Base-by-base conservation (phyloP, 805 yeast genomes). In the Zygoascus tannicola region DNA sequence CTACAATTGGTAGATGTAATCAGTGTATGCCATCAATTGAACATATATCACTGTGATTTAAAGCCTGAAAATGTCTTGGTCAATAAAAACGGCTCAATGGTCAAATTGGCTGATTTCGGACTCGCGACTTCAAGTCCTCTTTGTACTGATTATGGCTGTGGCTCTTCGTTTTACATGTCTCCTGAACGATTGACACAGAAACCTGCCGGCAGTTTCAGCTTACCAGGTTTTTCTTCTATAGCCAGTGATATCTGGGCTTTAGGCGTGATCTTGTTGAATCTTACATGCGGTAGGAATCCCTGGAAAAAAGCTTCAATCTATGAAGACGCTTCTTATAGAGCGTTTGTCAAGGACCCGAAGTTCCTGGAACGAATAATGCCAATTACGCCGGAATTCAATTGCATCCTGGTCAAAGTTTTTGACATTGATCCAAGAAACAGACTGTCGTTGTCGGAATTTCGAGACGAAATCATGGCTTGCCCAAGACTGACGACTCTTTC, bases 141-240 rank as follows among this genome's bases (percentile, higher is more conserved):
- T 33, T 76, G 80, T 49, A 75, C 81, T 49, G 81, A 82, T 54
- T 76, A 79, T 18, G 86, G 94, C 51, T 75, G 94, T 45, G 97
- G 96, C 1, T 81, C 90, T 5, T 74, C 84, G 20, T 88, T 85
- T 62, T 87, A 87, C 65, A 87, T 88, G 96, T 83, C 95, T 0
- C 96, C 96, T 5, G 96, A 87, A 60, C 44, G 60, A 8, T 48
- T 66, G 55, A 46, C 46, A 3, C 16, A 22, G 18, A 28, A 14
- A 56, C 40, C n/a, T 33, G 62, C 66, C 40, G 68, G 66, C 10
- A 15, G 7, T 45, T 15, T 40, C 10, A 22, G 21, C n/a, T 30
- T 22, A 30, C 21, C 26, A 16, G 51, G 49, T 10, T 75, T 69
- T 57, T 88, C 92, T 10, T 80, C 94, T 0, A 63, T 74, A 23